These are phyloP conservation scores for Artemisia annua DNA, from an alignment of 129 eudicot species.

Conservation along the genomic window DNA sequence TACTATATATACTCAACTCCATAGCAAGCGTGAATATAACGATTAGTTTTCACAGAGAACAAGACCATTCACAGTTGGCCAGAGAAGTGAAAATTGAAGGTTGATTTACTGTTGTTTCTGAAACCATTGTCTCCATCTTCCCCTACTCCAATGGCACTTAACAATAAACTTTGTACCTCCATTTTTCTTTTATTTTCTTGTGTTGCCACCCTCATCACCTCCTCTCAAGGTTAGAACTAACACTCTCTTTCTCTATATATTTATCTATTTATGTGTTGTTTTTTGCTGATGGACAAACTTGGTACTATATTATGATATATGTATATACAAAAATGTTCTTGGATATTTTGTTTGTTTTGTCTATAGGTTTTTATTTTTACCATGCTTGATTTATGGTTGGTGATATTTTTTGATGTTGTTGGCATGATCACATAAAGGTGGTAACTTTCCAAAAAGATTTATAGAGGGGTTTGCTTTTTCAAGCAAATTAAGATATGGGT, in stretches of 20 bases:
- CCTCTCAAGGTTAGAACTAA: constrained; percentile 61
- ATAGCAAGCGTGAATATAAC: constrained; percentile 17
- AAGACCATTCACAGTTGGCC: constrained; percentile 70
- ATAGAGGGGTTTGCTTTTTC: neutral
- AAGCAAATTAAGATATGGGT: constrained; percentile 15
- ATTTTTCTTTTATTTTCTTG: constrained; percentile 36
- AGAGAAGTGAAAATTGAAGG: constrained; percentile 29
- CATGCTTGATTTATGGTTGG: too few species aligned
- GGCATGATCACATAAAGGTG: too few species aligned
- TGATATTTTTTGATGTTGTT: too few species aligned
- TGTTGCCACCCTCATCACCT: constrained; percentile 37
- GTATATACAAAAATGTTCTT: too few species aligned
- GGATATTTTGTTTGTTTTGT: too few species aligned
- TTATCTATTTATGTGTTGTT: neutral
- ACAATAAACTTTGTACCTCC: constrained; percentile 16
- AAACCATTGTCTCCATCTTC: constrained; percentile 27
- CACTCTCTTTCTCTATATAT: constrained; percentile 14
- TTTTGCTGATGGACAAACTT: too few species aligned
- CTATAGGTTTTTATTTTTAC: too few species aligned
- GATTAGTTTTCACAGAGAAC: constrained; percentile 36
- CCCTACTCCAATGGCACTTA: constrained; percentile 56
- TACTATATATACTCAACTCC: neutral
- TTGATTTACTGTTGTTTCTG: constrained; percentile 14
- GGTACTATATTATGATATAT: too few species aligned
- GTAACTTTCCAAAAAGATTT: too few species aligned